Evolutionary conservation across 2,329 filamentous ascomycete genomes (phyloP), one percentile per base, ranked within the genome.

Genomic region (Leptographium radiaticola): DNA sequence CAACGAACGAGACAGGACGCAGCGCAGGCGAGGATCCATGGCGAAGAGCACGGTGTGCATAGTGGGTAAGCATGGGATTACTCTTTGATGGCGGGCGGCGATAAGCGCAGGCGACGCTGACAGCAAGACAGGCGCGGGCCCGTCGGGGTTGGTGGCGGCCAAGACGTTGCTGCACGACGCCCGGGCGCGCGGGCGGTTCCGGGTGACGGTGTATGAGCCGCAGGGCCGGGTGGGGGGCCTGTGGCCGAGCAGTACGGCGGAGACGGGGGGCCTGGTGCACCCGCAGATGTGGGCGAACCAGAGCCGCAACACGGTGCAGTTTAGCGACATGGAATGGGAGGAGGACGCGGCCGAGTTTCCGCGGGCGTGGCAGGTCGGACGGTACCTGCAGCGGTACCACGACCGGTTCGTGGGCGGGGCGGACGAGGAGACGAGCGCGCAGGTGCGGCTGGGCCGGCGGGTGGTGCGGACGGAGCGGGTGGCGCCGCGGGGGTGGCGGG

Each of bases 251-350:
- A 66, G 67, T 13, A 73, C 71, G 52, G 59, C 68, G 2, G 80
- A 82, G 53, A 59, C 57, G n/a, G 67, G 60, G 1, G 74, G 78
- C 2, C 68, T 79, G 42, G 68, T 84, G 16, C 80, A 85, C 57
- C 84, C 84, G 10, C 75, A 85, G 52, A 86, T 86, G 74, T 72
- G 79, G 16, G 79, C 79, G 5, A 94, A 94, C 64, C 80, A 90
- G 62, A 89, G 85, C 68, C 78, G 77, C 47, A 87, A 89, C 66
- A 88, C 86, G 0, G 81, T 93, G 58, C 76, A 79, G 60, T 84
- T 84, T 61, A 81, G 79, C 58, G 88, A 91, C 63, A 66, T 88
- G 30, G 77, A 85, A 7, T 94, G 87, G 87, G 49, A 53, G n/a
- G 39, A 50, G 1, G n/a, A 18, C 31, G n/a, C 15, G 12, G 81